Evolutionary conservation across 192 early-diverging fungal genomes (phyloP), one percentile per base, ranked within the genome.

Genomic region (Geranomyces michiganensis): DNA sequence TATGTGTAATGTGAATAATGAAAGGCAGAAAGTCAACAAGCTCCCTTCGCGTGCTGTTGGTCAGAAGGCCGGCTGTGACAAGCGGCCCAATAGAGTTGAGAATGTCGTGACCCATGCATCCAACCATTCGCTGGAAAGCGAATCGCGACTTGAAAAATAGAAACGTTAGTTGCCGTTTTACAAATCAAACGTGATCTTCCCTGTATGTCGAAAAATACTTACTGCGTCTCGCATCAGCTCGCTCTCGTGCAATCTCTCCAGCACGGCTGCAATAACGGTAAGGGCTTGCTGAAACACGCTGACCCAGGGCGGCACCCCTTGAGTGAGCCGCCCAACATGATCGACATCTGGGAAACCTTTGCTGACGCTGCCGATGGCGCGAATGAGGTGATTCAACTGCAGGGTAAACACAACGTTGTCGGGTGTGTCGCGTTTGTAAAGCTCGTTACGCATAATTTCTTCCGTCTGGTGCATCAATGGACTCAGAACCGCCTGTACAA

Each of bases 121-220:
- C 91, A 51, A 96, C 90, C 82, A 96, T 82, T 30, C 95, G 85
- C 71, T 93, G 91, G 73, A 95, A 91, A n/a, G 93, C 80, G 65
- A 74, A 79, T 19, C 79, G 79, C 1, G 79, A 63, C 78, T 80
- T 17, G 27, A 24, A 46, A 21, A 32, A 55, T 14, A 62, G n/a
- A 75, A 65, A 65, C 47, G 24, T 45, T 55, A 55, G 4, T 55
- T 55, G n/a, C 13, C 46, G 46, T n/a, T n/a, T n/a, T n/a, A n/a
- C n/a, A n/a, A n/a, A n/a, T n/a, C n/a, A n/a, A n/a, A n/a, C n/a
- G n/a, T n/a, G n/a, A n/a, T n/a, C n/a, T n/a, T 47, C 24, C 56
- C 12, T 58, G 58, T 29, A 33, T 31, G 58, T 8, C 3, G 29
- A 5, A 30, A 31, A 7, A 7, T 8, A 17, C 78, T 58, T 74